Base-by-base conservation (phyloP, 331 rosid species). In the Quercus phellos region DNA sequence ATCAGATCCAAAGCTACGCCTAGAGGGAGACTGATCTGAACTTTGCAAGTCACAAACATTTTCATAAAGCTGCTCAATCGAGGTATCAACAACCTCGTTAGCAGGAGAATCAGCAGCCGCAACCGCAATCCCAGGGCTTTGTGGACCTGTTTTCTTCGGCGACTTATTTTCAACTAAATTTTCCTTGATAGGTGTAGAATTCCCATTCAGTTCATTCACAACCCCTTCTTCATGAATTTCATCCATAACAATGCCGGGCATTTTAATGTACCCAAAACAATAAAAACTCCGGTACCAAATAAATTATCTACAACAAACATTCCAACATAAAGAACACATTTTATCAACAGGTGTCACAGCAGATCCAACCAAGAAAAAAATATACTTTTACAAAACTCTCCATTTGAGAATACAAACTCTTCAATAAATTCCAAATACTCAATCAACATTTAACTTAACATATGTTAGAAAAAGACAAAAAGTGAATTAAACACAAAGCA, bases 11-110 rank as follows among this genome's bases (percentile, higher is more conserved):
- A 86, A 86, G 79, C 97, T 88, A 75, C 16, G 90, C 80, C 94
- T 83, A 3, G 98, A 90, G 30, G 97, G 91, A 5, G 98, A 92
- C 75, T 81, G 97, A 85, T 89, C 94, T 67, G 92, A 89, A 80
- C 91, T 88, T 77, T 88, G 94, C 89, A 89, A 83, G 73, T 89
- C 94, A 69, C 86, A 88, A 13, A 88, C 88, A 82, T 89, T 88
- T 58, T 91, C 92, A 82, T 90, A 87, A 53, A 90, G 93, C 89
- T 87, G 84, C 85, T 90, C 96, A 55, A 83, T 87, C 3, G 96
- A 86, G 77, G 93, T 83, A 51, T 85, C 93, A 35, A 81, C 77
- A 26, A 76, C 80, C 71, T 75, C 88, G 70, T 80, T 87, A 74
- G 51, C 79, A 0, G 80, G 79, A 63, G 10, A 43, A 59, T 82